Conservation (phyloP, 371 early-diverging fungal species). For the Capniomyces stellatus region DNA sequence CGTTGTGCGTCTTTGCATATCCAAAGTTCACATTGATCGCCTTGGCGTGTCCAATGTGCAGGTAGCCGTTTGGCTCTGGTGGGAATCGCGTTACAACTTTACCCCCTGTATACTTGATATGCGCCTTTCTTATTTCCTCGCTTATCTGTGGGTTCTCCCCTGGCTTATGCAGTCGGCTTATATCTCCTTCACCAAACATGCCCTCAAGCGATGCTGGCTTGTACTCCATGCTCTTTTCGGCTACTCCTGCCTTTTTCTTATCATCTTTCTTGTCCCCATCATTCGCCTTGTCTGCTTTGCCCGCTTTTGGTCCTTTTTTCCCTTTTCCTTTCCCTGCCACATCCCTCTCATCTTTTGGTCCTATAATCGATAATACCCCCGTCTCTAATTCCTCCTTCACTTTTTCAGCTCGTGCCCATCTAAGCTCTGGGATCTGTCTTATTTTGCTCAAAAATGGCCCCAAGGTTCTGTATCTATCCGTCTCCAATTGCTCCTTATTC, state of each 20-base stretch:
- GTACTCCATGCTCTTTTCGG: conserved; percentile 6
- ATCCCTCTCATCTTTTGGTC: conserved; percentile 93
- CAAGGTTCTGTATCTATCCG: conserved; percentile 65
- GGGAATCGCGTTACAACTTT: conserved; percentile 98
- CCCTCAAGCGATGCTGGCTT: conserved; percentile 23
- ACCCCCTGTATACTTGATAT: conserved; percentile 86
- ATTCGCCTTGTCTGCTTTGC: conserved; percentile 27
- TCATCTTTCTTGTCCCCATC: too few species aligned
- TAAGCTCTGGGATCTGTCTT: conserved; percentile 43
- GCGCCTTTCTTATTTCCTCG: conserved; percentile 76
- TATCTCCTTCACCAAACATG: conserved; percentile 79
- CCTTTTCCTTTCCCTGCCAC: conserved; percentile 43
- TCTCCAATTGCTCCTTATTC: conserved; percentile 47
- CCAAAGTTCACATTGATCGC: conserved; percentile 99
- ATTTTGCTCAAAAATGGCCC: conserved; percentile 55
- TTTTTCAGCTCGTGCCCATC: conserved; percentile 77
- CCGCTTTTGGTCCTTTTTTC: conserved; percentile 28
- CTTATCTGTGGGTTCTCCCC: conserved; percentile 96
- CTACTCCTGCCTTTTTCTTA: conserved; percentile 13
- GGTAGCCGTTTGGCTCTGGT: conserved; percentile 98
- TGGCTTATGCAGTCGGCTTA: conserved; percentile 84
- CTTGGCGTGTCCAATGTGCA: conserved; percentile 99
- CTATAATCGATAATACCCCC: conserved; percentile 60
- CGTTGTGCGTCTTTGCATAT: conserved; percentile 85
- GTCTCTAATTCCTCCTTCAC: conserved; percentile 77